Percentiles rank a stretch among this genome's conserved stretches.
Evolutionary conservation across 768 basidiomycete genomes (phyloP).

Genomic region (Suillus hirtellus): DNA sequence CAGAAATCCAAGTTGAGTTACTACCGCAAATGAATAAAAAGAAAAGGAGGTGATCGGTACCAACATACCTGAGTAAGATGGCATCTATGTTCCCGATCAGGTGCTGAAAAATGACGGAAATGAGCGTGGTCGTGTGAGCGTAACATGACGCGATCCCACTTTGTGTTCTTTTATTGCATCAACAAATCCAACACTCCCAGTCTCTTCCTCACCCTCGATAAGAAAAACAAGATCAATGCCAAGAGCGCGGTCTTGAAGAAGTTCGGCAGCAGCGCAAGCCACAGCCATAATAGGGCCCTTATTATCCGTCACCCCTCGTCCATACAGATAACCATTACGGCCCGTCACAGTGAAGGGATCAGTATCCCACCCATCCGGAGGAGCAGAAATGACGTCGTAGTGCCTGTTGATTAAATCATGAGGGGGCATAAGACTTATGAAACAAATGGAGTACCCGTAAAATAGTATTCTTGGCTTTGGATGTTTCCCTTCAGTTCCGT

Average conservation of each 20-base stretch:
- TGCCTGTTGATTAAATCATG: conserved; percentile 52
- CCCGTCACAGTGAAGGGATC: conserved; percentile 84
- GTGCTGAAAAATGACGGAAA: conserved; percentile 45
- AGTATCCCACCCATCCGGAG: conserved; percentile 70
- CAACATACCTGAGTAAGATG: conserved; percentile 75
- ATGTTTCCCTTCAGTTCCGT: conserved; percentile 58
- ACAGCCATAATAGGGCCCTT: conserved; percentile 94
- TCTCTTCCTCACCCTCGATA: conserved; percentile 96
- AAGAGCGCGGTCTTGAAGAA: conserved; percentile 71
- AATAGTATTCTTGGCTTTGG: conserved; percentile 79
- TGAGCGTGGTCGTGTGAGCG: not conserved
- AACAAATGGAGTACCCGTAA: conserved; percentile 64
- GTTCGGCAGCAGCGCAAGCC: conserved; percentile 84
- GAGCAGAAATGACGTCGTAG: conserved; percentile 94
- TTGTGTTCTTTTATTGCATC: conserved; percentile 76
- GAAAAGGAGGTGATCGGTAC: conserved; percentile 4
- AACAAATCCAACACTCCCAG: conserved; percentile 85
- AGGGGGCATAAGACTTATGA: not conserved
- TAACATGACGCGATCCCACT: conserved; percentile 39
- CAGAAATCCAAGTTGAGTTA: conserved; percentile 97
- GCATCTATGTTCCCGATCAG: conserved; percentile 86
- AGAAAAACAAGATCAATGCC: conserved; percentile 87
- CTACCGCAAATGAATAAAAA: conserved; percentile 35
- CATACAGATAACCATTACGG: conserved; percentile 87
- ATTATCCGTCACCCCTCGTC: conserved; percentile 90